A percentile compares a stretch with the other conserved stretches of the same genome.
These are phyloP conservation scores for Acanthamoeba healyi DNA, from an alignment of 208 protist genomes.

Conservation along the genomic window DNA sequence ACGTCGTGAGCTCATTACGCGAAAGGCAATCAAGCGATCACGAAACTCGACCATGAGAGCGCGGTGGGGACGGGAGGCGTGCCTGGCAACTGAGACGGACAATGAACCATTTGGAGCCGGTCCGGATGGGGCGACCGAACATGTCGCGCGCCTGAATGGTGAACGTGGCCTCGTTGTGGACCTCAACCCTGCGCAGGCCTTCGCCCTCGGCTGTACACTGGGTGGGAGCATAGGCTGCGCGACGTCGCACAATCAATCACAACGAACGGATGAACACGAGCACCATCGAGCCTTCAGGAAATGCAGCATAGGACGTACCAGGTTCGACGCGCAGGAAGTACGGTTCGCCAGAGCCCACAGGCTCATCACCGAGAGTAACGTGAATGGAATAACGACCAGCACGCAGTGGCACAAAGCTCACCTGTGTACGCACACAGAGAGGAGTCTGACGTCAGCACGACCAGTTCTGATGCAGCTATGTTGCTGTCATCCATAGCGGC, in stretches of 20 bases:
- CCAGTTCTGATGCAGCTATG: not conserved
- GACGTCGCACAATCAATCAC: not conserved
- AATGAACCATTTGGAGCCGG: not conserved
- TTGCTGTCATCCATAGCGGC: too few species aligned
- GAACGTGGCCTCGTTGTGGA: not conserved
- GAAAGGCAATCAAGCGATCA: not conserved
- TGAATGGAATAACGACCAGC: not conserved
- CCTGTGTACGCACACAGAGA: not conserved
- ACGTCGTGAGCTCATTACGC: not conserved
- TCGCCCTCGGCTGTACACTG: not conserved
- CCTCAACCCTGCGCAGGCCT: not conserved
- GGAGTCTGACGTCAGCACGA: not conserved
- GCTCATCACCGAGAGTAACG: not conserved
- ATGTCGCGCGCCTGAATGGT: conserved; percentile 2
- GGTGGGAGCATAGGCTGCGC: not conserved
- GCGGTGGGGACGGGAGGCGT: not conserved
- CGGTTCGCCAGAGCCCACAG: not conserved
- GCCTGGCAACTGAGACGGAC: not conserved
- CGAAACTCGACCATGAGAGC: too few species aligned
- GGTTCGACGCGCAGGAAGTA: conserved; percentile 11
- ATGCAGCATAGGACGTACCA: not conserved
- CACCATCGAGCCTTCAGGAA: too few species aligned
- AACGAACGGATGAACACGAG: not conserved
- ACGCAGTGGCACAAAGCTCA: not conserved
- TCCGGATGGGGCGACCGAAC: not conserved